A percentile compares a stretch with the other conserved stretches of the same genome.
Evolutionary conservation across 208 protist species (phyloP).

Genomic region (Wallacemonas sp.): DNA sequence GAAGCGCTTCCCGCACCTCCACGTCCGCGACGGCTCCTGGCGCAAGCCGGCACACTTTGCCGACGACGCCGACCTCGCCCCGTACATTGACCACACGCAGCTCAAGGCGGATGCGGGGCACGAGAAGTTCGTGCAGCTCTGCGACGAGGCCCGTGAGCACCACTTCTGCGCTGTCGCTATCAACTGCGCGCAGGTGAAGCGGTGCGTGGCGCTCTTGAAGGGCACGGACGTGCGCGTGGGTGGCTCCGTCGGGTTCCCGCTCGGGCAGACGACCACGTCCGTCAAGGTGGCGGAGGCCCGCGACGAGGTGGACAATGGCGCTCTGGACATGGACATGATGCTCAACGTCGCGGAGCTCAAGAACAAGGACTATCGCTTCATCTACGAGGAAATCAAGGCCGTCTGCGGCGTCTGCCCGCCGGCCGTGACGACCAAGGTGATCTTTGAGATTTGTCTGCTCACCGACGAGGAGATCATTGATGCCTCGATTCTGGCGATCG

Average conservation of each 20-base stretch:
- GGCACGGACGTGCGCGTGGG: constrained; percentile 61
- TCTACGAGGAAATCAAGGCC: constrained; percentile 87
- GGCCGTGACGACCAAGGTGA: constrained; percentile 84
- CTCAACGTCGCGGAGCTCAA: constrained; percentile 91
- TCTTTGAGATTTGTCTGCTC: constrained; percentile 94
- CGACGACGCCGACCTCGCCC: constrained; percentile 25
- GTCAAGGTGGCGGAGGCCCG: constrained; percentile 88
- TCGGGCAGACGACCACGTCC: constrained; percentile 82
- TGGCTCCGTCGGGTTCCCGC: constrained; percentile 90
- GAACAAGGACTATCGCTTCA: constrained; percentile 73
- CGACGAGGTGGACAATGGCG: constrained; percentile 71
- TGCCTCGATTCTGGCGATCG: constrained; percentile 78
- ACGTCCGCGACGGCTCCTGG: constrained; percentile 52
- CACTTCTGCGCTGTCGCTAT: constrained; percentile 93
- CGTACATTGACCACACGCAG: constrained; percentile 94
- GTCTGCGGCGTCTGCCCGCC: constrained; percentile 43
- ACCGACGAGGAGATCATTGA: constrained; percentile 92
- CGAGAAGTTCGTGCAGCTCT: constrained; percentile 70
- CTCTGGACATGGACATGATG: constrained; percentile 95
- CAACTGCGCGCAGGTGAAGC: constrained; percentile 77
- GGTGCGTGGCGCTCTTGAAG: constrained; percentile 47
- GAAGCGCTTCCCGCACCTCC: constrained; percentile 62
- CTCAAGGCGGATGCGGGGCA: constrained; percentile 77
- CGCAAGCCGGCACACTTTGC: constrained; percentile 17
- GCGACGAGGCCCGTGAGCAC: constrained; percentile 82